phyloP scores from a whole-genome alignment of 495 filamentous ascomycete species.

The Penicillium coffeae region DNA sequence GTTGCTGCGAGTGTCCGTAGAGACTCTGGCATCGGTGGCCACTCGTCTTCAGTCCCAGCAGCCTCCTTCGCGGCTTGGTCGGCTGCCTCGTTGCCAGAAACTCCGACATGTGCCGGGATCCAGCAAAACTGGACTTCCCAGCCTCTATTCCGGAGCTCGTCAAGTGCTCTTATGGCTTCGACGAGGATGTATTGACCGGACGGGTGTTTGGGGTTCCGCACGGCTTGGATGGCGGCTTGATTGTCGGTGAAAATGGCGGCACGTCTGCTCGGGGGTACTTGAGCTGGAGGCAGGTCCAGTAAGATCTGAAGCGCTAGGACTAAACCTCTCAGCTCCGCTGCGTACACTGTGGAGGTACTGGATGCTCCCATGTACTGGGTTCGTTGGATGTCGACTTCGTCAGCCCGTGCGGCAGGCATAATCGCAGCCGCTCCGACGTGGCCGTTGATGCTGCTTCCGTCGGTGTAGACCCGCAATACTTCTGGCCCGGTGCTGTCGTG shows the following conservation, averaged over 20 bases:
- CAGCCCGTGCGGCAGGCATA: not conserved
- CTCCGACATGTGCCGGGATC: conserved; percentile 24
- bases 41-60: not conserved
- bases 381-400: not conserved
- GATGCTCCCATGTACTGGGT: conserved; percentile 4
- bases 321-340: not conserved
- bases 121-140: conserved; percentile 8
- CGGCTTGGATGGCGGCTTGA: conserved; percentile 10
- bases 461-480: conserved; percentile 2
- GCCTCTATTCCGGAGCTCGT: not conserved
- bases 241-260: conserved; percentile 12
- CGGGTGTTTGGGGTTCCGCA: conserved; percentile 5
- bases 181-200: conserved; percentile 12
- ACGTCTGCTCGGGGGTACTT: not conserved
- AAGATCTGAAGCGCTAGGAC: conserved; percentile 2
- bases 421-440: conserved; percentile 5
- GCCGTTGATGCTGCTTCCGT: conserved; percentile 4
- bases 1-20: conserved; percentile 10
- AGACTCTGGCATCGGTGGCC: conserved; percentile 5
- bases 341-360: not conserved
- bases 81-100: conserved; percentile 23
- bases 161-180: conserved; percentile 3
- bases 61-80: conserved; percentile 14
- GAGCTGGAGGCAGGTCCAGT: conserved; percentile 3
- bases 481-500: conserved; percentile 3